Evolutionary conservation across 129 eudicot genomes (phyloP), one percentile per base, ranked within the genome.

Genomic region (Solidago caesia): DNA sequence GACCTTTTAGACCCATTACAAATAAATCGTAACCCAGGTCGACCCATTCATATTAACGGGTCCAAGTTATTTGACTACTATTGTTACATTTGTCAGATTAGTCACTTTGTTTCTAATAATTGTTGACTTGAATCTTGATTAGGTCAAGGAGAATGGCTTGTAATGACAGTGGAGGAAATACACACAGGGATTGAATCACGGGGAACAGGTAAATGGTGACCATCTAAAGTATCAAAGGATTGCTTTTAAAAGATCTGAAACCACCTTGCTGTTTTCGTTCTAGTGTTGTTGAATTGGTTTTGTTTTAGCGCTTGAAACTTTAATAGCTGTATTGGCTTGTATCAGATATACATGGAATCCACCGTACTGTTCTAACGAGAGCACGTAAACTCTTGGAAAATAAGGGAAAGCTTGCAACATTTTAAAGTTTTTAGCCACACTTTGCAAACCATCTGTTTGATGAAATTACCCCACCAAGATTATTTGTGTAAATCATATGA

Each of bases 101-200:
- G 9, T 5, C 67, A 61, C 15, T 67, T 15, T 33, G 64, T 43
- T 45, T 58, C 51, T 52, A 51, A 68, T 64, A 44, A 68, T 70
- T 39, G 39, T 53, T 70, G 26, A 25, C 45, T 61, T 43, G 11
- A 14, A 10, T 61, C 25, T 62, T 82, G 81, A 53, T 68, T 67
- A 92, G 97, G 97, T 87, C 65, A 86, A 81, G 81, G 93, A 92
- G 42, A 89, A 89, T 84, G 97, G 97, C 8, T 80, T 92, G 91
- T 92, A 51, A 92, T 87, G 96, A 92, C 97, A 1, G 70, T 92
- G 68, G 97, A 92, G 72, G 97, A 92, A 75, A 84, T 92, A 52
- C 93, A 93, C 27, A 71, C 87, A 25, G 97, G 96, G 70, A 72
- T 79, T 70, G 97, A 89, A 82, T 92, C 97, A 41, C 89, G 82